Percentiles rank a stretch among this genome's conserved stretches.
These are phyloP conservation scores for Dryadomyces quercus-mongolicae DNA, from an alignment of 2,329 filamentous ascomycete genomes.

Conservation along the genomic window DNA sequence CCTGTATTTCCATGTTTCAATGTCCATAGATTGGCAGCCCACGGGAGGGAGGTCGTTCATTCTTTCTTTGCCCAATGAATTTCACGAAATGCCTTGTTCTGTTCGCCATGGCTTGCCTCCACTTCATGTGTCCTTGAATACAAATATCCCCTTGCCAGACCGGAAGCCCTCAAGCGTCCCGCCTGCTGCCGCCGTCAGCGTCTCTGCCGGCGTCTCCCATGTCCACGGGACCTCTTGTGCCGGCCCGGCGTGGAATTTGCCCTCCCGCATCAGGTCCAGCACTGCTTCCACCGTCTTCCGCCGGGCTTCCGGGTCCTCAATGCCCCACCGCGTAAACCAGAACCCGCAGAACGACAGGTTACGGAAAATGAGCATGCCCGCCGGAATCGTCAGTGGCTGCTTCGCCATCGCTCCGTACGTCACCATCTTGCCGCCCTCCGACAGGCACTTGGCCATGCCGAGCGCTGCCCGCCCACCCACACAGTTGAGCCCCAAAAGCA, in stretches of 20 bases:
- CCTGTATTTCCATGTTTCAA: conserved; percentile 1
- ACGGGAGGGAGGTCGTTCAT: neutral
- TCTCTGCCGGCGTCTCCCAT: conserved; percentile 62
- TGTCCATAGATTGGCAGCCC: neutral
- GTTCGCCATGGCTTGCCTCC: neutral
- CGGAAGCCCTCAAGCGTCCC: conserved; percentile 76
- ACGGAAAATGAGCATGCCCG: conserved; percentile 85
- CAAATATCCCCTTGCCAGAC: conserved; percentile 79
- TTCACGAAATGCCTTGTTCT: neutral
- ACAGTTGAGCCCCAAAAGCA: conserved; percentile 80
- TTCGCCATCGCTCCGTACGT: conserved; percentile 95
- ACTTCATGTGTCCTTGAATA: conserved; percentile 52
- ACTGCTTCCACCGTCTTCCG: conserved; percentile 75
- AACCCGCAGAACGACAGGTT: conserved; percentile 83
- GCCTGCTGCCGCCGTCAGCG: conserved; percentile 63
- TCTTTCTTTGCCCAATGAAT: neutral
- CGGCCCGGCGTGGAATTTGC: conserved; percentile 73
- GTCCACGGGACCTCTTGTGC: conserved; percentile 74
- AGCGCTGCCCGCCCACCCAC: conserved; percentile 81
- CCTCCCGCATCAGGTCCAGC: conserved; percentile 58
- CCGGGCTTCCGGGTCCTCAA: conserved; percentile 61
- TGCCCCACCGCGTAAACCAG: conserved; percentile 87
- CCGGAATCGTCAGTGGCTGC: conserved; percentile 70
- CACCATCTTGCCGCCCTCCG: conserved; percentile 60
- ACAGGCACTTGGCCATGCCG: conserved; percentile 63